These are phyloP conservation scores for Arabidopsis suecica DNA, from an alignment of 345 rosid genomes.

Conservation along the genomic window DNA sequence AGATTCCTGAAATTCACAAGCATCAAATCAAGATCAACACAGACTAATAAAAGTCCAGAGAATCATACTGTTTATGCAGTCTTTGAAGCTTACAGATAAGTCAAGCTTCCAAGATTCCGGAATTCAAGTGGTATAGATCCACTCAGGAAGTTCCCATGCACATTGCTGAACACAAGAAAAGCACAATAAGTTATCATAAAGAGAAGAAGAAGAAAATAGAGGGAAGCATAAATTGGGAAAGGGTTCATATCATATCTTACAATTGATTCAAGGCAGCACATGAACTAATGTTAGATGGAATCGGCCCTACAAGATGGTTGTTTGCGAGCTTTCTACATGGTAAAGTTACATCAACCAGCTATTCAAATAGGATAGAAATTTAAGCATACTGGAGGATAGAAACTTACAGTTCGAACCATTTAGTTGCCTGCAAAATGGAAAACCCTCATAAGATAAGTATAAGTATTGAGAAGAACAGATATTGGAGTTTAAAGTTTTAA, in stretches of 20 bases:
- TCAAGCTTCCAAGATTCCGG: conserved; percentile 77
- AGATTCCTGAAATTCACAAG: conserved; percentile 63
- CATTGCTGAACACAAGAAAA: conserved; percentile 58
- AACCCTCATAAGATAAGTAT: neutral
- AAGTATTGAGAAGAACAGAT: neutral
- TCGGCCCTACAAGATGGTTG: conserved; percentile 81
- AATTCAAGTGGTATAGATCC: conserved; percentile 81
- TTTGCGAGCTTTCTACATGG: conserved; percentile 80
- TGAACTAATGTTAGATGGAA: conserved; percentile 75
- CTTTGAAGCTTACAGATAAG: conserved; percentile 68
- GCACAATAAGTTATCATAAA: neutral
- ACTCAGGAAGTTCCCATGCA: conserved; percentile 73
- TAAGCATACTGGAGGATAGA: neutral
- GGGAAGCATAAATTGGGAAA: neutral
- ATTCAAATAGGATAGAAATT: neutral
- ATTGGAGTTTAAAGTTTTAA: neutral
- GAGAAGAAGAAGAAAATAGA: too few relatives aligned
- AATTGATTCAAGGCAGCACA: conserved; percentile 90
- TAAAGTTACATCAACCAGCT: neutral
- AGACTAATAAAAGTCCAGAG: neutral
- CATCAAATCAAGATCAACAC: neutral
- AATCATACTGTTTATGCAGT: neutral
- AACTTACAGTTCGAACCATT: conserved; percentile 90
- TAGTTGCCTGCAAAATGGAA: conserved; percentile 62
- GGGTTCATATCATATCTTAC: conserved; percentile 49